phyloP scores from a whole-genome alignment of 208 protist genomes.

The Lotmaria passim region DNA sequence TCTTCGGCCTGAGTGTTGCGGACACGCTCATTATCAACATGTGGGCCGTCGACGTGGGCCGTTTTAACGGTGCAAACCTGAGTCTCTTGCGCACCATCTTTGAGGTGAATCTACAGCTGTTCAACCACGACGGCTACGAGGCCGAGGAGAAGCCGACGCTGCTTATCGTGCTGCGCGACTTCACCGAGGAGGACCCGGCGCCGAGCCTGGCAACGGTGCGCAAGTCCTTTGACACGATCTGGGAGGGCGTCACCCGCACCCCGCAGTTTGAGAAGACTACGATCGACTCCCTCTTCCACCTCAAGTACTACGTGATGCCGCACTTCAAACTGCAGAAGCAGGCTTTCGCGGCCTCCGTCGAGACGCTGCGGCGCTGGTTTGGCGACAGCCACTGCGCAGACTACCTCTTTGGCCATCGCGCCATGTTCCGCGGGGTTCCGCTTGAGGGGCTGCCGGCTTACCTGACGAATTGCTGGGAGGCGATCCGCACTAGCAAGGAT shows the following conservation, averaged over 20 bases:
- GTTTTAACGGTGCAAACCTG: slow-evolving; percentile 95
- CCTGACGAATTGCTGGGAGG: slow-evolving; percentile 90
- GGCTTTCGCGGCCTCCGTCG: slow-evolving; percentile 61
- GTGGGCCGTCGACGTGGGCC: slow-evolving; percentile 97
- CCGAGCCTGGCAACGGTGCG: slow-evolving; percentile 78
- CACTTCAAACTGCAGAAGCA: slow-evolving; percentile 83
- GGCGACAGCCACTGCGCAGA: slow-evolving; percentile 34
- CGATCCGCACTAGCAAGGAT: slow-evolving; percentile 95
- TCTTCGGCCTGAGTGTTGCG: slow-evolving; percentile 96
- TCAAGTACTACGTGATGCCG: slow-evolving; percentile 81
- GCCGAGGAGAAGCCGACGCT: slow-evolving; percentile 94
- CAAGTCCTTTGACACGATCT: slow-evolving; percentile 95
- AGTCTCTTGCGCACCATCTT: slow-evolving; percentile 96
- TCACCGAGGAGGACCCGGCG: slow-evolving; percentile 85
- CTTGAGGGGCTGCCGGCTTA: slow-evolving; percentile 88
- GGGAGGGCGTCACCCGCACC: slow-evolving; percentile 82
- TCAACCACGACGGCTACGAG: slow-evolving; percentile 81
- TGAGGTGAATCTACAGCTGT: slow-evolving; percentile 96
- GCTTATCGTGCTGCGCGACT: slow-evolving; percentile 96
- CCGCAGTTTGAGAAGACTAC: slow-evolving; percentile 52
- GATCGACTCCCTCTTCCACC: slow-evolving; percentile 74
- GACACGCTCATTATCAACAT: slow-evolving; percentile 98
- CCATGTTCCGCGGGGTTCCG: slow-evolving; percentile 87
- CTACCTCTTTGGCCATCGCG: slow-evolving; percentile 70
- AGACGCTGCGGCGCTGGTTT: slow-evolving; percentile 70